Evolutionary conservation across 345 rosid genomes (phyloP), one percentile per base, ranked within the genome.

Genomic region (Linum trigynum): DNA sequence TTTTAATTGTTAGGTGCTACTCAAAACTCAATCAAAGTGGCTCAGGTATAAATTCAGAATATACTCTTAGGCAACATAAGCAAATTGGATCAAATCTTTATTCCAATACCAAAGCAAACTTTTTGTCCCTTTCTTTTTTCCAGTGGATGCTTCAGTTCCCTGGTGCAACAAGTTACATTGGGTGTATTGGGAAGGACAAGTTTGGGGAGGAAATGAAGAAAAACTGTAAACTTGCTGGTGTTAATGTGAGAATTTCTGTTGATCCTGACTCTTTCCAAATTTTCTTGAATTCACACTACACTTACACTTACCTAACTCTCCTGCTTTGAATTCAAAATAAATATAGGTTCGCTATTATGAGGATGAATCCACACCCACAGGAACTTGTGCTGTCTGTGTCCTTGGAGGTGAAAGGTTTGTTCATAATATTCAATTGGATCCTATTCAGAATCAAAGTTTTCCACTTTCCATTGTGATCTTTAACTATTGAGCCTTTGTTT

Each of bases 141-240:
- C 74, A 94, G 99, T 94, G 99, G 99, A 83, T 94, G 97, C 95
- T 94, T 71, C 98, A 91, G 87, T 73, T 70, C 67, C 90, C 99
- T 64, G 96, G 94, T 61, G 91, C 96, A 55, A 87, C 97, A 5
- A 72, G 83, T 69, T 95, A 84, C 82, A 91, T 95, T 15, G 97
- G 99, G 55, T 87, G 88, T 79, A 87, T 91, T 75, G 96, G 99
- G 42, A 91, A 91, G 72, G 99, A 91, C 72, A 86, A 91, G 74
- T 91, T 81, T 75, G 99, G 99, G 7, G 96, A 82, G 74, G 97
- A 90, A 71, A 91, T 95, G 99, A 91, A 83, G 84, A 95, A 91
- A 72, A 73, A 81, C 70, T 80, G 82, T 38, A 83, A 67, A 32
- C 76, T 68, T 43, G 85, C 95, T 64, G 99, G 97, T 76, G 90